phyloP scores from a whole-genome alignment of 768 basidiomycete species.

The Rickenella mellea region DNA sequence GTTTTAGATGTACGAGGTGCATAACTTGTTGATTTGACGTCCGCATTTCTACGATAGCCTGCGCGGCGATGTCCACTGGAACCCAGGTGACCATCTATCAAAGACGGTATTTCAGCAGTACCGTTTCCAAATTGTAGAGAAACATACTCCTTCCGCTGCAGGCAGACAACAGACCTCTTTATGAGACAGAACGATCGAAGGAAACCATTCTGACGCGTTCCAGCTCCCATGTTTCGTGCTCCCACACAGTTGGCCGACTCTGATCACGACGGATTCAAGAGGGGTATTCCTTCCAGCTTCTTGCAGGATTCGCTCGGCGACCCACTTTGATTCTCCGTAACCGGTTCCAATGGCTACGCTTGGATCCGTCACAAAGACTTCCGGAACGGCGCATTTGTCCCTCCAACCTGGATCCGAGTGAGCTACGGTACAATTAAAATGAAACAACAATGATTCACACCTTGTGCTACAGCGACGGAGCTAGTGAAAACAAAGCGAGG shows the following conservation, averaged over 20 bases:
- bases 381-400: conserved; percentile 13
- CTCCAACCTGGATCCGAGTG: not conserved
- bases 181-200: conserved; percentile 4
- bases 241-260: conserved; percentile 9
- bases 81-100: conserved; percentile 14
- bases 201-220: conserved; percentile 10
- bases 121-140: not conserved
- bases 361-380: conserved; percentile 16
- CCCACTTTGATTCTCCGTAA: conserved; percentile 34
- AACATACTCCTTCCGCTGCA: not conserved
- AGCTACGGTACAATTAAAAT: not conserved
- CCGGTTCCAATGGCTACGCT: conserved; percentile 22
- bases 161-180: not conserved
- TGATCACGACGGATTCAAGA: conserved; percentile 3
- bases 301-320: conserved; percentile 25
- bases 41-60: conserved; percentile 10
- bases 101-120: no score
- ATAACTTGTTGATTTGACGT: conserved; percentile 3
- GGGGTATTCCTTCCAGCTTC: conserved; percentile 5
- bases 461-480: not conserved
- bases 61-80: conserved; percentile 11
- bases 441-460: not conserved
- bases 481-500: conserved; percentile 6
- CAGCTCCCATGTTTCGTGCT: conserved; percentile 5
- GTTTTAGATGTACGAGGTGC: conserved; percentile 17